phyloP scores from a whole-genome alignment of 257 asterid species.

The Anisodus tanguticus region DNA sequence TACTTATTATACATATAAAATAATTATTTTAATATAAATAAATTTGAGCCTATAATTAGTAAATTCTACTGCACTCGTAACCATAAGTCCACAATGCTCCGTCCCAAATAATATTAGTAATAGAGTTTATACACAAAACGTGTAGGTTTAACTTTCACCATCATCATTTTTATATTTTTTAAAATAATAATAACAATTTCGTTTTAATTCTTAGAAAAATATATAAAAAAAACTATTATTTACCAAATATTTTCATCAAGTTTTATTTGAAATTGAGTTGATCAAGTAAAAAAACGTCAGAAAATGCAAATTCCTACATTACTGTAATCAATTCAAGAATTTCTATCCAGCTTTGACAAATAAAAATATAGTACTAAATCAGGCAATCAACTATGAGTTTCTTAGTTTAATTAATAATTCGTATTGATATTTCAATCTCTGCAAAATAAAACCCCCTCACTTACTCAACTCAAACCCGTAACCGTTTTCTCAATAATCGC shows the following conservation, averaged over 20 bases:
- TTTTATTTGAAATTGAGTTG: background rate
- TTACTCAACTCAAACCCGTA: background rate
- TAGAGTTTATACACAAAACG: background rate
- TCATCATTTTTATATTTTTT: too few species aligned
- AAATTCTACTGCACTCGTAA: too few species aligned
- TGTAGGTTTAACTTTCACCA: too few species aligned
- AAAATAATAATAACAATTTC: too few species aligned
- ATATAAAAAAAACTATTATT: too few species aligned
- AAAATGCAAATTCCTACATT: background rate
- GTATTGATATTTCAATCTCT: background rate
- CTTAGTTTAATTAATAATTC: too few species aligned
- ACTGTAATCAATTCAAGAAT: background rate
- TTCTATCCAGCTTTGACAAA: background rate
- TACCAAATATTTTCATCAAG: background rate
- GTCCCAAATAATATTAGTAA: background rate
- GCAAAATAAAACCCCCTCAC: background rate
- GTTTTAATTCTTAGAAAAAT: too few species aligned
- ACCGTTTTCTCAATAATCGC: conserved; percentile 17
- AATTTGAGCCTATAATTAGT: background rate
- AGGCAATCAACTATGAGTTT: background rate
- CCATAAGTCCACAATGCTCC: too few species aligned
- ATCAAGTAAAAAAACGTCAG: background rate
- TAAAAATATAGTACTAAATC: too few species aligned
- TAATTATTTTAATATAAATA: background rate
- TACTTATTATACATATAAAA: background rate